A percentile compares a stretch with the other conserved stretches of the same genome.
phyloP scores from a whole-genome alignment of 306 rosid species.

The Vigna nakashimae region DNA sequence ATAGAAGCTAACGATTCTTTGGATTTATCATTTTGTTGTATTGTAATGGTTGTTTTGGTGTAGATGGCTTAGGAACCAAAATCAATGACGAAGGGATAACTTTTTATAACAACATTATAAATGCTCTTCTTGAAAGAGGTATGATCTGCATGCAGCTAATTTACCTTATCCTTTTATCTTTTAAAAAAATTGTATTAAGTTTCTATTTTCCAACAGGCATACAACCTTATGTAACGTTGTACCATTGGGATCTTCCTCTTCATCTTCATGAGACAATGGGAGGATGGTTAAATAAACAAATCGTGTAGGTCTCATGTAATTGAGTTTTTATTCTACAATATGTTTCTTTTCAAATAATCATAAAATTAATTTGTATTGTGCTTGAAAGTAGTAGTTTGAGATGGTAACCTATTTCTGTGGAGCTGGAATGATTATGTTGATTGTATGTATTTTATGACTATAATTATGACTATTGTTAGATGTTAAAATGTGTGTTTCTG shows the following conservation, averaged over 20 bases:
- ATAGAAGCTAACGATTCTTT: conserved; percentile 24
- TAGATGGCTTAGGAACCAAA: conserved; percentile 93
- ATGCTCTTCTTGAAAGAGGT: conserved; percentile 92
- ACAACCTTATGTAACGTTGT: conserved; percentile 83
- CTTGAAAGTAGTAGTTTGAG: conserved; percentile 29
- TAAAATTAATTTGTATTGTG: conserved; percentile 7
- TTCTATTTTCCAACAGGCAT: conserved; percentile 66
- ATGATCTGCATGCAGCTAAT: conserved; percentile 22
- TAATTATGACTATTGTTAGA: too few species aligned
- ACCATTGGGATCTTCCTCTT: conserved; percentile 98
- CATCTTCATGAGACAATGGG: conserved; percentile 85
- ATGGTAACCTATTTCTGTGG: not conserved
- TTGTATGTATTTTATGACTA: not conserved
- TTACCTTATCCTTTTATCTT: conserved; percentile 27
- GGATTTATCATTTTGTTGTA: conserved; percentile 10
- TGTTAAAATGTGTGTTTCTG: too few species aligned
- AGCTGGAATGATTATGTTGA: conserved; percentile 4
- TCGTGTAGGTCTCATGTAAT: conserved; percentile 64
- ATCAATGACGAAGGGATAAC: conserved; percentile 81
- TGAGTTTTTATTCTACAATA: conserved; percentile 22
- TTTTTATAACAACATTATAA: conserved; percentile 78
- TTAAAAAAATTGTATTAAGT: conserved; percentile 32
- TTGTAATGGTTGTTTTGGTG: conserved; percentile 39
- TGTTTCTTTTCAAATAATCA: conserved; percentile 12
- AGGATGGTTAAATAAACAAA: conserved; percentile 86